Percentiles rank a stretch among this genome's conserved stretches.
Evolutionary conservation across 73 alveolate genomes (phyloP).

Genomic region (Tetrahymena malaccensis): DNA sequence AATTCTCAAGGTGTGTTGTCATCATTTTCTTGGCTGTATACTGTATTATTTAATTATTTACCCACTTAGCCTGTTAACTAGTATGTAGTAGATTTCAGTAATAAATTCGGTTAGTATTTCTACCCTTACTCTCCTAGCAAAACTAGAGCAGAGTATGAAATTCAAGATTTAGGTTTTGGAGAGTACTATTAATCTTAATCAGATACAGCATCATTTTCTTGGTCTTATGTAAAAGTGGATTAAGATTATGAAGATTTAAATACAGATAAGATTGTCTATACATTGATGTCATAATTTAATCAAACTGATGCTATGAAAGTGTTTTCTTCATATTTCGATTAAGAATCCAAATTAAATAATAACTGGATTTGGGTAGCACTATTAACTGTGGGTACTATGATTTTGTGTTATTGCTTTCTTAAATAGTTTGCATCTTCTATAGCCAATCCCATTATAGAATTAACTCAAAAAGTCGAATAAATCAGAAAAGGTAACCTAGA

Average conservation of each 20-base stretch:
- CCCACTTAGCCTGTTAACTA: neutral
- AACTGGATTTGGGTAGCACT: neutral
- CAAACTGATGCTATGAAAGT: neutral
- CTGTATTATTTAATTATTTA: neutral
- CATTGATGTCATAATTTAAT: neutral
- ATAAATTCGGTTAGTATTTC: neutral
- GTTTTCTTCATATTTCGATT: neutral
- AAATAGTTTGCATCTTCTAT: neutral
- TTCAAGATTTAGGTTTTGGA: neutral
- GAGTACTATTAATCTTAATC: neutral
- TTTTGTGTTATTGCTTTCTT: neutral
- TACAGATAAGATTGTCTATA: neutral
- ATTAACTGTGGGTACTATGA: neutral
- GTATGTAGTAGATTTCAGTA: neutral
- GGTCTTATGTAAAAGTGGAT: neutral
- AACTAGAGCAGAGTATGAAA: neutral
- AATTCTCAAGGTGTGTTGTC: neutral
- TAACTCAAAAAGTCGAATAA: neutral
- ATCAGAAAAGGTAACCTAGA: neutral
- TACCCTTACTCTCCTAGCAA: neutral
- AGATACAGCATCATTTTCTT: neutral
- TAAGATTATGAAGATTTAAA: neutral
- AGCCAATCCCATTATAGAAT: neutral
- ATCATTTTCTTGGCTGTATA: neutral
- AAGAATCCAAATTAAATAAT: neutral